Percentiles rank a stretch among this genome's conserved stretches.
Evolutionary conservation across 371 early-diverging fungal genomes (phyloP).

Genomic region (Mortierella sp.): DNA sequence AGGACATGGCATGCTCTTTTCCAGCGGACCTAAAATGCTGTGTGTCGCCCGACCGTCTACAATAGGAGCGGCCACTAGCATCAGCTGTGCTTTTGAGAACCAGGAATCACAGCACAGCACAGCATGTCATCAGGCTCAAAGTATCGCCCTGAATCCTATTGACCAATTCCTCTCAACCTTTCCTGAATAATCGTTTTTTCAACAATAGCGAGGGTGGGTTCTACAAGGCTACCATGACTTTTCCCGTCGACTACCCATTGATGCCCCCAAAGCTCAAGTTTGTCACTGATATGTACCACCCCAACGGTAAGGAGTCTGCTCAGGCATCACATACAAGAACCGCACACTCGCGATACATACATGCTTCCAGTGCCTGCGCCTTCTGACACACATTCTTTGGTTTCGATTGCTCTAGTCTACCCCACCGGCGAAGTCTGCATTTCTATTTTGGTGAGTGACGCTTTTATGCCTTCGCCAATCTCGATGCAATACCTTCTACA

Average conservation of each 20-base stretch:
- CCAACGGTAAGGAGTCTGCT: slow-evolving; percentile 70
- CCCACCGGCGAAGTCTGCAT: slow-evolving; percentile 92
- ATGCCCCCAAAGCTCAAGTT: slow-evolving; percentile 92
- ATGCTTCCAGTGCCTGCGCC: background rate
- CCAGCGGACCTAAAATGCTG: background rate
- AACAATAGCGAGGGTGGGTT: slow-evolving; percentile 87
- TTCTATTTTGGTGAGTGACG: slow-evolving; percentile 80
- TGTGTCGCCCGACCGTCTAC: too few relatives aligned
- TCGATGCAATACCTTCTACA: background rate
- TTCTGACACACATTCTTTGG: background rate
- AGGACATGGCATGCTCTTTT: background rate
- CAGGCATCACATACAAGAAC: background rate
- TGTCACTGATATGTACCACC: slow-evolving; percentile 85
- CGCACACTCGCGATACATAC: background rate
- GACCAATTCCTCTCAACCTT: background rate
- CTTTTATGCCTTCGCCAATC: background rate
- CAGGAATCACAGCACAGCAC: background rate
- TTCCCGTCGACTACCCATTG: slow-evolving; percentile 86
- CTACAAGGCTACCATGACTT: slow-evolving; percentile 87
- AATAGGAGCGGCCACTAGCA: background rate
- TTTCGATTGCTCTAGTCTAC: slow-evolving; percentile 66
- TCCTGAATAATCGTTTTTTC: background rate
- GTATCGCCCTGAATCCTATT: background rate
- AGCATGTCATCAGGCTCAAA: too few relatives aligned
- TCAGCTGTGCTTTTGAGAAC: background rate